phyloP scores from a whole-genome alignment of 2,329 filamentous ascomycete species.

The Bertia moriformis region DNA sequence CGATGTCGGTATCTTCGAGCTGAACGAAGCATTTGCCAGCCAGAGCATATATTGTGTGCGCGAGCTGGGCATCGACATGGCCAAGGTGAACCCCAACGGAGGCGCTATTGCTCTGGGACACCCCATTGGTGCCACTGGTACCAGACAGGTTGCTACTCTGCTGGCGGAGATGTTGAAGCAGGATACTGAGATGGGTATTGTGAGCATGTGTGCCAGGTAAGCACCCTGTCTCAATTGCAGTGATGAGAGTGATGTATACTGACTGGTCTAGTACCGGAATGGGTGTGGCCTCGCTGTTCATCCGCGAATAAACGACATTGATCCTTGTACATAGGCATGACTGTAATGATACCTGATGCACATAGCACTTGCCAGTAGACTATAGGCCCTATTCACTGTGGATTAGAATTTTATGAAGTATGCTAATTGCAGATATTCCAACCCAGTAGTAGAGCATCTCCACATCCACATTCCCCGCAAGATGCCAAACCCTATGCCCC shows the following conservation, averaged over 20 bases:
- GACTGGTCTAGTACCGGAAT: conserved; percentile 9
- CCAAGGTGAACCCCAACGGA: conserved; percentile 69
- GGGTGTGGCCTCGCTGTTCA: conserved; percentile 11
- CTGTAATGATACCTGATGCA: too few species aligned
- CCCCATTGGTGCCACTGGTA: conserved; percentile 65
- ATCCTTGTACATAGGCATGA: too few species aligned
- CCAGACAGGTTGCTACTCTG: conserved; percentile 76
- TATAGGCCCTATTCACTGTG: too few species aligned
- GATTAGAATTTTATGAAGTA: too few species aligned
- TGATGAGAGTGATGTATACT: not conserved
- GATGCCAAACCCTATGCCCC: too few species aligned
- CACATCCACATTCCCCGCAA: too few species aligned
- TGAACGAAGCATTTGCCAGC: conserved; percentile 85
- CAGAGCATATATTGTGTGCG: conserved; percentile 92
- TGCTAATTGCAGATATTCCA: too few species aligned
- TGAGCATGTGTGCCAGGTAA: conserved; percentile 58
- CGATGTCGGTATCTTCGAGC: conserved; percentile 52
- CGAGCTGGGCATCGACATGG: conserved; percentile 52
- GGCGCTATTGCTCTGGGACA: conserved; percentile 75
- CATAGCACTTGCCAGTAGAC: too few species aligned
- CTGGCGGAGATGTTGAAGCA: conserved; percentile 70
- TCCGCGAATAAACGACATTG: conserved; percentile 7
- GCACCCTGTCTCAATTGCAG: not conserved
- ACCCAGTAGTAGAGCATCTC: too few species aligned
- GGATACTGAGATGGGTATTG: conserved; percentile 82